Conservation (phyloP, 768 basidiomycete genomes). For the Boletus subparvulus region DNA sequence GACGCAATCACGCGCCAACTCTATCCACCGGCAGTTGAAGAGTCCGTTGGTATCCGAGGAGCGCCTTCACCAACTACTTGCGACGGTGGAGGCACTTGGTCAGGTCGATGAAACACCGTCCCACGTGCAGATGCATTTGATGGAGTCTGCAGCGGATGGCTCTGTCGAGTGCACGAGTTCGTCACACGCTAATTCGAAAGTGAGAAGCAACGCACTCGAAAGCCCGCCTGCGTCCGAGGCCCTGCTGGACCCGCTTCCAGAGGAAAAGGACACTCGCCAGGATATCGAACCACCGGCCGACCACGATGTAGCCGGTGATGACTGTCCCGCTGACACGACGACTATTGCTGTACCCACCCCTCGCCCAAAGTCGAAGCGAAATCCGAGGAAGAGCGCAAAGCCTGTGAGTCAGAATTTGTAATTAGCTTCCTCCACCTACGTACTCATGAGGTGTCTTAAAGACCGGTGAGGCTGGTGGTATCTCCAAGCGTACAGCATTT, state of each 20-base stretch:
- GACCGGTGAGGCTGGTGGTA: conserved; percentile 18
- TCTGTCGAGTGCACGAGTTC: background rate
- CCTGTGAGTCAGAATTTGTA: conserved; percentile 24
- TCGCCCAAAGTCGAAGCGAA: conserved; percentile 19
- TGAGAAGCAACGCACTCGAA: background rate
- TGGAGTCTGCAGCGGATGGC: background rate
- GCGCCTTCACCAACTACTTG: conserved; percentile 21
- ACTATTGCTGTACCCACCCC: background rate
- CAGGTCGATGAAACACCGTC: conserved; percentile 4
- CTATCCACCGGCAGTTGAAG: background rate
- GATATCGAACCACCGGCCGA: background rate
- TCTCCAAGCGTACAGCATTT: conserved; percentile 16
- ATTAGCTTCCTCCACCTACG: background rate
- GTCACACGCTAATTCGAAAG: background rate
- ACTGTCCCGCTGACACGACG: background rate
- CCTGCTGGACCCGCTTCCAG: background rate
- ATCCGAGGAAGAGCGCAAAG: conserved; percentile 27
- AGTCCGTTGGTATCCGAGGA: conserved; percentile 28
- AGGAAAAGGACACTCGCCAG: background rate
- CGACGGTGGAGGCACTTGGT: conserved; percentile 17
- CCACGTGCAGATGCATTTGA: conserved; percentile 2
- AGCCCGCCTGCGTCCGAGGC: conserved; percentile 1
- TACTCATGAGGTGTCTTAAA: conserved; percentile 21
- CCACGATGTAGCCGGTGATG: conserved; percentile 1
- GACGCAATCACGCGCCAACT: conserved; percentile 1